These are phyloP conservation scores for Xylaria longipes DNA, from an alignment of 495 filamentous ascomycete genomes.

Conservation along the genomic window DNA sequence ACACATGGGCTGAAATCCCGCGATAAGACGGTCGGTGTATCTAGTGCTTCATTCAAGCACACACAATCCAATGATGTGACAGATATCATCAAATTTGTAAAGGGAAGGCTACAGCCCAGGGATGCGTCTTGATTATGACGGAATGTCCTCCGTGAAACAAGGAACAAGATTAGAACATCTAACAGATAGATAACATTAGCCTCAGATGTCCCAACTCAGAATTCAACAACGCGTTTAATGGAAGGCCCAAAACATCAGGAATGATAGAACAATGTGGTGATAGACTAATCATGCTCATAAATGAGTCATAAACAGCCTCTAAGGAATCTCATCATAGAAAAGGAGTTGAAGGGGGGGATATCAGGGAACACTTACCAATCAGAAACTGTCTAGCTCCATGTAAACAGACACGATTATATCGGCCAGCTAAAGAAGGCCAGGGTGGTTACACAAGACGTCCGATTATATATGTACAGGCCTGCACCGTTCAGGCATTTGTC, in stretches of 20 bases:
- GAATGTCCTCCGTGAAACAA: neutral
- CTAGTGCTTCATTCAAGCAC: conserved; percentile 34
- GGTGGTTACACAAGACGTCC: conserved; percentile 33
- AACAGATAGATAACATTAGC: neutral
- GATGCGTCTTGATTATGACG: neutral
- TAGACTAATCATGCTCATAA: conserved; percentile 51
- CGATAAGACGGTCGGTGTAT: conserved; percentile 63
- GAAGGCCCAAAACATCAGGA: conserved; percentile 38
- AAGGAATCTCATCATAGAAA: conserved; percentile 34
- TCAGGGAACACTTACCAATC: conserved; percentile 12
- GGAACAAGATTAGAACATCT: neutral
- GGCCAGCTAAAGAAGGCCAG: conserved; percentile 4
- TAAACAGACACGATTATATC: conserved; percentile 12
- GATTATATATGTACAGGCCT: conserved; percentile 44
- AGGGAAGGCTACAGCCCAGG: conserved; percentile 30
- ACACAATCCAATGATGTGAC: conserved; percentile 28
- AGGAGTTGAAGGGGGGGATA: conserved; percentile 10
- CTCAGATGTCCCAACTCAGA: neutral
- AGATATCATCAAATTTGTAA: conserved; percentile 34
- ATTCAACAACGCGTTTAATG: neutral
- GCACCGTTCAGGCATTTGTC: conserved; percentile 14
- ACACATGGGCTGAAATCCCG: conserved; percentile 67
- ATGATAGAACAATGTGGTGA: conserved; percentile 55
- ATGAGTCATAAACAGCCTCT: conserved; percentile 59
- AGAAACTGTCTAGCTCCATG: conserved; percentile 2